A percentile compares a stretch with the other conserved stretches of the same genome.
phyloP scores from a whole-genome alignment of 2,329 filamentous ascomycete species.

The Triangularia setosa region DNA sequence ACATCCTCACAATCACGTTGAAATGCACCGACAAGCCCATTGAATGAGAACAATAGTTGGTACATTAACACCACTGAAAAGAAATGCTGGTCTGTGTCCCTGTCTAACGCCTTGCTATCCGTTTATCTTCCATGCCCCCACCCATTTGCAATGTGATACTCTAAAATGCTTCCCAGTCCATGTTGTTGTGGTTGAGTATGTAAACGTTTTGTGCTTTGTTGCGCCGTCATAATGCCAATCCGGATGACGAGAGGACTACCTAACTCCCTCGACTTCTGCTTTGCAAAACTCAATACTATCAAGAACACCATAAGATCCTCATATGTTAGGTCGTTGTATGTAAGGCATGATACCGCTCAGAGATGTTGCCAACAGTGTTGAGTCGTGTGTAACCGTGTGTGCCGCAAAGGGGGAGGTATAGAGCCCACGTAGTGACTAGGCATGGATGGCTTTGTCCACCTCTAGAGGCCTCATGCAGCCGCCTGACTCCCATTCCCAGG shows the following conservation, averaged over 20 bases:
- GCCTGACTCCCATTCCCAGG: constrained; percentile 68
- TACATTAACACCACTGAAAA: not conserved
- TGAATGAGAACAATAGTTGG: not conserved
- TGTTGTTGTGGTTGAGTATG: not conserved
- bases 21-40: not conserved
- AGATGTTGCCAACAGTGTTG: not conserved
- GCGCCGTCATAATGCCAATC: constrained; percentile 25
- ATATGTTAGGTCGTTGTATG: not conserved
- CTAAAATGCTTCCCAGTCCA: constrained; percentile 21
- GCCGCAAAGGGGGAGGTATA: not conserved
- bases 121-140: not conserved
- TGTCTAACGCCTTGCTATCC: not conserved
- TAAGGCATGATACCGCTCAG: not conserved
- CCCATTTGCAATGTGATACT: constrained; percentile 11
- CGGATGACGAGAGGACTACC: constrained; percentile 41
- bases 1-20: not conserved
- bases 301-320: constrained; percentile 7
- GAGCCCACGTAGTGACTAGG: constrained; percentile 24
- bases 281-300: constrained; percentile 21
- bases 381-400: not conserved
- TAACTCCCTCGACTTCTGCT: constrained; percentile 44
- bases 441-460: constrained; percentile 49
- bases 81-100: not conserved
- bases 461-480: constrained; percentile 34
- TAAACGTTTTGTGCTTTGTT: not conserved